A percentile compares a stretch with the other conserved stretches of the same genome.
phyloP scores from a whole-genome alignment of 2,329 filamentous ascomycete genomes.

The Lachnellula occidentalis region DNA sequence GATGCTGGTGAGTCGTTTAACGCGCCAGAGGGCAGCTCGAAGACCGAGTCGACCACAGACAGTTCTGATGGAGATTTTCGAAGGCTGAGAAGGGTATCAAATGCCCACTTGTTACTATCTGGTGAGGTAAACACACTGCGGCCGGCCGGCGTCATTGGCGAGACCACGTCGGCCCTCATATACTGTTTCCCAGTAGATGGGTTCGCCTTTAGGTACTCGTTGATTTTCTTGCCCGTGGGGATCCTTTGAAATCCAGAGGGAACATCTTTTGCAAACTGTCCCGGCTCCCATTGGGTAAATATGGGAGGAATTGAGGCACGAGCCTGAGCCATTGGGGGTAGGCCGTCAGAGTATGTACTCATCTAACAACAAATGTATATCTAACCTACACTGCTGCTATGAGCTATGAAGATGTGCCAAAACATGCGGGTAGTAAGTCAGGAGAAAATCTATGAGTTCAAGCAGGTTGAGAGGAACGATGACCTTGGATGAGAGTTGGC shows the following conservation, averaged over 20 bases:
- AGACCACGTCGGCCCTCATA: background rate
- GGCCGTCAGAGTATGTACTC: background rate
- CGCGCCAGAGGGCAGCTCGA: constrained; percentile 17
- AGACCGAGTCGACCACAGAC: constrained; percentile 24
- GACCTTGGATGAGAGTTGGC: background rate
- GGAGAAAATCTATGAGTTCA: background rate
- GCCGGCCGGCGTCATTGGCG: background rate
- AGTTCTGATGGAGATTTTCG: constrained; percentile 16
- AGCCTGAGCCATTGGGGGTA: background rate
- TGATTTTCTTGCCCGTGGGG: constrained; percentile 3
- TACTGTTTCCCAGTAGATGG: constrained; percentile 1
- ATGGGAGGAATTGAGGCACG: constrained; percentile 5
- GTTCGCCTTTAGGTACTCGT: constrained; percentile 2
- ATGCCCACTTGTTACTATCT: constrained; percentile 16
- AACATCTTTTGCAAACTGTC: constrained; percentile 4
- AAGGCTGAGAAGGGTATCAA: constrained; percentile 12
- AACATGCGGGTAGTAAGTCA: background rate
- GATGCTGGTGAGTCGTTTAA: constrained; percentile 8
- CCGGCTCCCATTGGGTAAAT: constrained; percentile 9
- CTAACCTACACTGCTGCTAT: background rate
- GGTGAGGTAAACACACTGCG: constrained; percentile 16
- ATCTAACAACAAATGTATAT: background rate
- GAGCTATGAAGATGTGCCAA: background rate
- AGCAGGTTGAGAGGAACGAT: background rate
- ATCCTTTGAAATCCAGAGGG: background rate